These are phyloP conservation scores for Bipolaris bicolor DNA, from an alignment of 2,329 filamentous ascomycete genomes.

Conservation along the genomic window DNA sequence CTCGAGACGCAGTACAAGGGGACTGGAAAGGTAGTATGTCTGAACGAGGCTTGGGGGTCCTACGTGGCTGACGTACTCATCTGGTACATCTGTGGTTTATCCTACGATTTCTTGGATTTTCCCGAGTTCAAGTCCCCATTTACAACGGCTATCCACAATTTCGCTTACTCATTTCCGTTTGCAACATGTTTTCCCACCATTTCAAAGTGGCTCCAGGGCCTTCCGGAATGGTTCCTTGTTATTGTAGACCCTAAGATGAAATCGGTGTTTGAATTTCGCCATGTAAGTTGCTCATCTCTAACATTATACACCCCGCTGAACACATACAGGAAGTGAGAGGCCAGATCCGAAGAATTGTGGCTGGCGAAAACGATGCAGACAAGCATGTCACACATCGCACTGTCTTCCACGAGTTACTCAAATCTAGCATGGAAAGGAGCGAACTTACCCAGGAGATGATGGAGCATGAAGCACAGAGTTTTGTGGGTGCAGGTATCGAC, in stretches of 20 bases:
- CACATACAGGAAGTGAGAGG: not conserved
- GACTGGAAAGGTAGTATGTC: not conserved
- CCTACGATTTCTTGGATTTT: not conserved
- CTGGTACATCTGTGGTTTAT: not conserved
- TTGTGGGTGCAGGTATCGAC: slow-evolving; percentile 28
- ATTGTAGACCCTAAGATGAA: not conserved
- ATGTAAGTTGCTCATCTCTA: not conserved
- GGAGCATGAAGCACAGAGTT: not conserved
- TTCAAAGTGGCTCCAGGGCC: not conserved
- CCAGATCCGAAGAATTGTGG: not conserved
- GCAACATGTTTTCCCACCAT: not conserved
- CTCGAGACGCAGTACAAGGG: not conserved
- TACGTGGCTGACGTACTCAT: not conserved
- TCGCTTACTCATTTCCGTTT: not conserved
- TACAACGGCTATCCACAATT: not conserved
- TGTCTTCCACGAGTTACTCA: not conserved
- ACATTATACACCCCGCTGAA: not conserved
- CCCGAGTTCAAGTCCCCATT: not conserved
- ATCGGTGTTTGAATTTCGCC: not conserved
- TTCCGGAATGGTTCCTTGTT: not conserved
- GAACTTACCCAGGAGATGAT: not conserved
- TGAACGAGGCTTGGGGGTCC: not conserved
- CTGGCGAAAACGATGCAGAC: not conserved
- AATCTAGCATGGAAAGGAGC: not conserved
- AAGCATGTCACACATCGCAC: not conserved